Base-by-base conservation (phyloP, 768 basidiomycete genomes). In the Trametes coccinea region DNA sequence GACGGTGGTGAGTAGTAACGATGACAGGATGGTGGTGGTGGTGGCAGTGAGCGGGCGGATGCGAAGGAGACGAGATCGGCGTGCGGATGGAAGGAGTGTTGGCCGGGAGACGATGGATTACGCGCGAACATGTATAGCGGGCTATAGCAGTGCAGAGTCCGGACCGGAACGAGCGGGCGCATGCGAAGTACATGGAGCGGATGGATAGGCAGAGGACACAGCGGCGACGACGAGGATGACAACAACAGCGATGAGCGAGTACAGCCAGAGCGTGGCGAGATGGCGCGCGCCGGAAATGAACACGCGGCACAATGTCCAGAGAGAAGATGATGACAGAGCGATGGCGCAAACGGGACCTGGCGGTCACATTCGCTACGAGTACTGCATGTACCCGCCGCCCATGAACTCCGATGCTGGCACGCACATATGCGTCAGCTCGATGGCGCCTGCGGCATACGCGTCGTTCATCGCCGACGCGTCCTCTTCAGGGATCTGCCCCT, bases 351-450 rank as follows among this genome's bases (percentile, higher is more conserved):
- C 37, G 37, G 34, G 46, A 50, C 22, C 6, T 8, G 46, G 46
- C 11, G 17, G 46, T 8, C 4, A 11, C 4, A 3, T 11, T 29
- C n/a, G 57, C 54, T 61, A 66, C 29, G 65, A 54, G 59, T 57
- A 66, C 51, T 62, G 61, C 65, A 60, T 40, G 47, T 67, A 67
- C 56, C 57, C 59, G 43, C 57, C 59, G 43, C 61, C 58, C 56
- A 60, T 59, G 55, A 61, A 64, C 34, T 51, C 66, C 33, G 62
- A 58, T 45, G 64, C 67, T 16, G 64, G 67, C 13, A 65, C 64
- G 53, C 64, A 65, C 59, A 67, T 63, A 43, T 65, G 59, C 61
- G 58, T 49, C 33, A 67, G 52, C 59, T 67, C 64, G 49, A 67
- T 60, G 27, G 66, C 67, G 40, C 64, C 64, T 17, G 60, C 59